Evolutionary conservation across 2,329 filamentous ascomycete genomes (phyloP).

Genomic region (Xylaria sp.): DNA sequence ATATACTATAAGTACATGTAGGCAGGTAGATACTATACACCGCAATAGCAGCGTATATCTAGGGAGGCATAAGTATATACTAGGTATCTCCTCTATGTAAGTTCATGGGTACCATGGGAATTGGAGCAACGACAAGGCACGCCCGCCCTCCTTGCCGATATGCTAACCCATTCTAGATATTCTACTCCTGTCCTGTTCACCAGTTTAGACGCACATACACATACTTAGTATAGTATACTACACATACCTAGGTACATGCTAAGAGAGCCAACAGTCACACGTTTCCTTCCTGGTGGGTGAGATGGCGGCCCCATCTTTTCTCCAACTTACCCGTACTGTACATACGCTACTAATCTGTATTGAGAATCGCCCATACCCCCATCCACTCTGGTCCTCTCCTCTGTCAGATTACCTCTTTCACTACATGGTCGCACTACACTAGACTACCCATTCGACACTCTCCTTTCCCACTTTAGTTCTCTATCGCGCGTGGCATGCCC

Average conservation of each 20-base stretch:
- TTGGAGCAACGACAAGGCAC: slow-evolving; percentile 29
- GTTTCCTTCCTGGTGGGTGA: slow-evolving; percentile 25
- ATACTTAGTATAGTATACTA: background rate
- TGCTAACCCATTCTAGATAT: slow-evolving; percentile 16
- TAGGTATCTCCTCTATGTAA: background rate
- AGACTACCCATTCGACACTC: background rate
- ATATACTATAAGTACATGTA: too few species aligned
- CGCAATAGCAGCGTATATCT: background rate
- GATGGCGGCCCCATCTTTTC: slow-evolving; percentile 35
- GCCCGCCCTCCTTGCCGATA: slow-evolving; percentile 21
- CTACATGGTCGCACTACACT: background rate
- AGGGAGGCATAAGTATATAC: background rate
- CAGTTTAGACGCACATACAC: background rate
- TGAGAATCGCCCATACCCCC: background rate
- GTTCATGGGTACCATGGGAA: background rate
- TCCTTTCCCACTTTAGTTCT: slow-evolving; percentile 10
- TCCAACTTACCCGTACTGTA: slow-evolving; percentile 27
- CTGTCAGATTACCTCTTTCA: background rate
- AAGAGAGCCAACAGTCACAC: slow-evolving; percentile 1
- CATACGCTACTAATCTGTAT: background rate
- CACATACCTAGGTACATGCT: background rate
- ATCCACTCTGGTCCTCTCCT: background rate
- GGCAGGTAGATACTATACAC: background rate
- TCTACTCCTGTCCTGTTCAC: background rate
- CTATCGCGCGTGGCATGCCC: slow-evolving; percentile 21